These are phyloP conservation scores for Pulveroboletus sp. DNA, from an alignment of 768 basidiomycete genomes.

Conservation along the genomic window DNA sequence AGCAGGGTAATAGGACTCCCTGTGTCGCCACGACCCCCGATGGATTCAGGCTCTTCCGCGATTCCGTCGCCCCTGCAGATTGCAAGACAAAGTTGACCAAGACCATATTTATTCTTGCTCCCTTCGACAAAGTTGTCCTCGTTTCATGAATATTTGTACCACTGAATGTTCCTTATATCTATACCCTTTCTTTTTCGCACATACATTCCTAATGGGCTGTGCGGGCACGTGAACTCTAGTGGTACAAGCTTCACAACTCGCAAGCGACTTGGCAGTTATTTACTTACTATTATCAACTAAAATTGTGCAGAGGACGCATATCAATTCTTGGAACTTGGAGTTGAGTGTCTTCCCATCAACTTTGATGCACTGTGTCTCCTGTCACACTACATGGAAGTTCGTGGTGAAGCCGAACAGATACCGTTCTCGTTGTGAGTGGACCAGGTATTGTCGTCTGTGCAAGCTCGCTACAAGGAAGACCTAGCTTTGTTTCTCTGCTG, in stretches of 20 bases:
- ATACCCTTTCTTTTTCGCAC: constrained; percentile 25
- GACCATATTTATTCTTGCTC: background rate
- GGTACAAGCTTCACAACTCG: background rate
- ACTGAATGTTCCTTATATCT: constrained; percentile 16
- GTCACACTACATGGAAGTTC: constrained; percentile 10
- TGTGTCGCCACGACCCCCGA: constrained; percentile 32
- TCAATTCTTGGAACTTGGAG: too few relatives aligned
- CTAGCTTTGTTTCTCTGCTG: constrained; percentile 48
- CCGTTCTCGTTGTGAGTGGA: constrained; percentile 44
- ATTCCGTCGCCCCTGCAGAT: constrained; percentile 19
- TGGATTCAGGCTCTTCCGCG: constrained; percentile 11
- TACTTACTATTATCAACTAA: background rate
- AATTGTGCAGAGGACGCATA: too few relatives aligned
- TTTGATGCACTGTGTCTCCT: too few relatives aligned
- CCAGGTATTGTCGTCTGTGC: background rate
- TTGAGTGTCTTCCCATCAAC: too few relatives aligned
- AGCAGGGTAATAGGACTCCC: constrained; percentile 66
- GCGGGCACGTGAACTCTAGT: background rate
- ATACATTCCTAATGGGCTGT: constrained; percentile 13
- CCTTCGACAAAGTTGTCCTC: background rate
- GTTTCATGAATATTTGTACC: constrained; percentile 11
- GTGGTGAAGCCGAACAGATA: constrained; percentile 17
- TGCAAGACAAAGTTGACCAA: constrained; percentile 21
- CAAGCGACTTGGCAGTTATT: background rate
- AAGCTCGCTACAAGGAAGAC: constrained; percentile 1